Evolutionary conservation across 164 flowering plant species (phyloP), one percentile per base, ranked within the genome.

Genomic region (Macadamia integrifolia): DNA sequence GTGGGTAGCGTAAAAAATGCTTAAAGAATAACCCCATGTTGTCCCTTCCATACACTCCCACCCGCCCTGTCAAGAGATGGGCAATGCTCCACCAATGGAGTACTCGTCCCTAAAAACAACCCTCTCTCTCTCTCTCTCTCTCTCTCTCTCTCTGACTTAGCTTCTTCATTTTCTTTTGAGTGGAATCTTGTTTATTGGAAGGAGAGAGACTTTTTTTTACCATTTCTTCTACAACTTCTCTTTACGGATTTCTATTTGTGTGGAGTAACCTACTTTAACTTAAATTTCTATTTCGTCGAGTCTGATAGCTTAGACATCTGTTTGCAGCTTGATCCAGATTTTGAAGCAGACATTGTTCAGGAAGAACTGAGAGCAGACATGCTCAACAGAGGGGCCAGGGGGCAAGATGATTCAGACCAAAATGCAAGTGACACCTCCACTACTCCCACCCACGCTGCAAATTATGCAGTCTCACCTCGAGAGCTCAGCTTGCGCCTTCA

Each of bases 401-500:
- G 11, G 52, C 65, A 72, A 76, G n/a, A 76, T 15, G 78, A 80
- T 42, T 75, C 81, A 15, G 66, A 80, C 71, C 61, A 42, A n/a
- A 82, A 83, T 14, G 70, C 71, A 12, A 79, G 77, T 49, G 71
- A 81, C 61, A 67, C 75, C 52, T 74, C 83, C 58, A 70, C 83
- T 55, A 71, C 78, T 55, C 79, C 49, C 64, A 68, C 83, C 4
- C 65, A 67, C 4, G 30, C 80, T 42, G 79, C 69, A 32, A 82
- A 83, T 69, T 74, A 86, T 69, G 84, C 85, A 14, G 92, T 93
- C 40, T 88, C 96, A 28, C 96, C 98, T 4, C 73, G 80, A 63
- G 93, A 91, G 53, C 83, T 93, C 58, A 87, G 86, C 75, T 59
- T 91, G 73, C 93, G 91, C 17, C 75, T 93, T 35, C 93, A 91